Evolutionary conservation across 2,329 filamentous ascomycete genomes (phyloP), one percentile per base, ranked within the genome.

Genomic region (Aspergillus terreus): DNA sequence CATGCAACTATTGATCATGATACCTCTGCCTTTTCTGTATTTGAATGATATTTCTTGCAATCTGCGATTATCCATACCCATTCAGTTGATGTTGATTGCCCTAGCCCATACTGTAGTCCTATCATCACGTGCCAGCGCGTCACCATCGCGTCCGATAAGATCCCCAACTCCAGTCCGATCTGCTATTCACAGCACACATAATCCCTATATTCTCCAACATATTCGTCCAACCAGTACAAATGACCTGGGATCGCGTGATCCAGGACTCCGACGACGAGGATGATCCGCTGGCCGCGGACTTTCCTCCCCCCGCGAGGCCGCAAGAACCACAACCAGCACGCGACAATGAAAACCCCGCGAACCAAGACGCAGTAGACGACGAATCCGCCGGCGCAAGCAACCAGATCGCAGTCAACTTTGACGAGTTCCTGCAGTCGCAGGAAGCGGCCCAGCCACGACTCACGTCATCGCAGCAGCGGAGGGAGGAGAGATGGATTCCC

Each of bases 221-320:
- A 30, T 10, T 4, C 35, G 4, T 15, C 5, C 15, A 9, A 30
- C 7, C 27, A 21, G 11, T 17, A 40, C 14, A 23, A 46, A 76
- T 76, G 73, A 54, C 65, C 27, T 60, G 57, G 46, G 59, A 63
- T 44, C 67, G 67, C 44, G 63, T 76, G 14, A 73, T 76, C n/a
- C 71, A 72, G 47, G 73, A 76, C 53, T 76, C 73, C 1, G 73
- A 76, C 25, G 72, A 65, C 23, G 68, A 76, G 36, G 71, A 72
- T 10, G 70, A 71, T 44, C 62, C 66, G 48, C 54, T 70, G n/a
- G 59, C 59, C 35, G 64, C 61, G 48, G 62, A 60, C 59, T 17
- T 47, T 52, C 46, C 61, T 58, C 25, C 62, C 50, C 27, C 52
- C 55, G 25, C 33, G 17, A 47, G 48, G 10, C 60, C 62, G 32